phyloP scores from a whole-genome alignment of 345 rosid genomes.

The Mercurialis annua region DNA sequence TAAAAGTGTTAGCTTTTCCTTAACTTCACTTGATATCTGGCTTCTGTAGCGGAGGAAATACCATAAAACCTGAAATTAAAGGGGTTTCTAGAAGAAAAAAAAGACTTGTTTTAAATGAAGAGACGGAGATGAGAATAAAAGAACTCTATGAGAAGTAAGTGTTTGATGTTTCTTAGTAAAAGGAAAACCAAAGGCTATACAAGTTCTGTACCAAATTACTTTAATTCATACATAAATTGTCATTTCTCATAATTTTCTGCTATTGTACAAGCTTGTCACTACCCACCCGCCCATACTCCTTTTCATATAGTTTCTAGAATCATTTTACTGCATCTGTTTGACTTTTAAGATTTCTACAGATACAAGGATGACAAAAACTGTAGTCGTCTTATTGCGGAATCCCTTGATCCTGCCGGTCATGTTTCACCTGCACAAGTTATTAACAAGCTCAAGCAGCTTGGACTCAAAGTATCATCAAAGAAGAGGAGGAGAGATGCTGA shows the following conservation, averaged over 20 bases:
- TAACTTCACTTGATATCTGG: conserved; percentile 12
- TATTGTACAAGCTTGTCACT: neutral
- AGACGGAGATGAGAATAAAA: conserved; percentile 53
- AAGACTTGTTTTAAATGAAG: conserved; percentile 57
- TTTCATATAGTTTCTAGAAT: conserved; percentile 13
- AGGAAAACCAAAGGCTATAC: neutral
- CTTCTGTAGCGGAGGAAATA: conserved; percentile 43
- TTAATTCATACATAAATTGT: neutral
- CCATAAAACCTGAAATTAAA: conserved; percentile 35
- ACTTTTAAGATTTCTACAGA: conserved; percentile 37
- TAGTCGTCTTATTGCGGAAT: conserved; percentile 56
- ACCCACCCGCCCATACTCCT: neutral
- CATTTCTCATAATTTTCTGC: neutral
- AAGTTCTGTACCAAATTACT: neutral
- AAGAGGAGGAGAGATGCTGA: conserved; percentile 42
- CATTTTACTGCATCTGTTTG: conserved; percentile 24
- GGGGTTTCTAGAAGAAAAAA: conserved; percentile 50
- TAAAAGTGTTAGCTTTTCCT: conserved; percentile 3
- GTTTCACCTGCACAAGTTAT: conserved; percentile 75
- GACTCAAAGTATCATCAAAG: conserved; percentile 43
- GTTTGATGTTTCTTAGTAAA: conserved; percentile 14
- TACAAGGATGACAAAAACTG: conserved; percentile 65
- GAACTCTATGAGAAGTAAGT: conserved; percentile 72
- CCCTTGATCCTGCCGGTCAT: conserved; percentile 64
- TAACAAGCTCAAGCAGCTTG: conserved; percentile 87